These are phyloP conservation scores for Fusarium citri DNA, from an alignment of 2,329 filamentous ascomycete species.

Conservation along the genomic window DNA sequence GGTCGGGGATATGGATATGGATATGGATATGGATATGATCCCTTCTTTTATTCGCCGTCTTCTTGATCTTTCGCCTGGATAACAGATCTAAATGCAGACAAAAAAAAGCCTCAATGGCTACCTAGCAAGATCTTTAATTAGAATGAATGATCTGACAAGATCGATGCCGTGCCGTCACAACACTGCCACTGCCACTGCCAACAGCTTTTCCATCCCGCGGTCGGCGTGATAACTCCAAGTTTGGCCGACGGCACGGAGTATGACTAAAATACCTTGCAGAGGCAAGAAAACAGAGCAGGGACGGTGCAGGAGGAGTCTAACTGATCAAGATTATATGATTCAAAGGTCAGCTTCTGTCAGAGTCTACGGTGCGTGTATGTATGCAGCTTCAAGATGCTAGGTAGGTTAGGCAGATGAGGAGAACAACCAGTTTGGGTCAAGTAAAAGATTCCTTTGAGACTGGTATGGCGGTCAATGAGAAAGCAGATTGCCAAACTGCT, in stretches of 20 bases:
- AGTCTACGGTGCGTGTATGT: background rate
- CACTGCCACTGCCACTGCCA: slow-evolving; percentile 5
- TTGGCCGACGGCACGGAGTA: slow-evolving; percentile 8
- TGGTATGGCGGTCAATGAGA: background rate
- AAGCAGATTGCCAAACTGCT: background rate
- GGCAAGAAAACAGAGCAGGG: background rate
- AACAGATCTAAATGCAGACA: background rate
- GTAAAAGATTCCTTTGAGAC: background rate
- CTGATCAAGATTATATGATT: background rate
- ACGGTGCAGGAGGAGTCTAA: background rate
- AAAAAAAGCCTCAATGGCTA: background rate
- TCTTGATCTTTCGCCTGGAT: background rate
- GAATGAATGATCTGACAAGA: slow-evolving; percentile 9
- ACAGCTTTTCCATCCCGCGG: background rate
- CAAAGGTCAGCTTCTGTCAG: background rate
- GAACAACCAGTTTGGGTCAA: background rate
- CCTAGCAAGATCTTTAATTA: background rate
- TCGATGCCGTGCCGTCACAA: slow-evolving; percentile 3
- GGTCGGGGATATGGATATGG: background rate
- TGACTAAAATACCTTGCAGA: background rate
- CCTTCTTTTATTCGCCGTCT: background rate
- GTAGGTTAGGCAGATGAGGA: background rate
- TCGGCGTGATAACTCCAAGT: slow-evolving; percentile 10
- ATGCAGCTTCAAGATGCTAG: background rate
- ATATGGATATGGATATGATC: background rate